Base-by-base conservation (phyloP, 2,329 filamentous ascomycete genomes). In the Sporothrix pallida region DNA sequence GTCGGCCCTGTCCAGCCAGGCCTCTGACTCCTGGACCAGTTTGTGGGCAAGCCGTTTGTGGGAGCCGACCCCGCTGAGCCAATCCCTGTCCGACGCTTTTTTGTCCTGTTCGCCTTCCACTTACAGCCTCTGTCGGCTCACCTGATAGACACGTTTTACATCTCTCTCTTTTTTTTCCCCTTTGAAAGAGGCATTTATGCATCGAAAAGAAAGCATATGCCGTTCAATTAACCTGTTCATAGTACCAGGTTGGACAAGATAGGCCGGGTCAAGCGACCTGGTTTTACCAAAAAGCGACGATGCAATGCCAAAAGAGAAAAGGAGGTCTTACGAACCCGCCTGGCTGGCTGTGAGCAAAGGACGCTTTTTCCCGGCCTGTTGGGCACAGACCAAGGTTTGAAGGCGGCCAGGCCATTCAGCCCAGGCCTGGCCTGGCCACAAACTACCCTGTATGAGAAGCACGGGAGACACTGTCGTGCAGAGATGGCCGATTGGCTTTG, bases 311-410 rank as follows among this genome's bases (percentile, higher is more conserved):
- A 37, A 37, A 37, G 31, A 37, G 31, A 37, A 37, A 37, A 5
- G 7, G 31, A 37, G 31, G 31, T 37, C 31, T 37, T 56, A 20
- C 5, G 9, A 26, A 56, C 48, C 42, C 0, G 46, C 10, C 37
- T 67, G 26, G 20, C 17, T 48, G 62, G 42, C 2, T 23, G 20
- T 8, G 31, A 67, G 9, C 20, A 46, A n/a, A 44, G 42, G 20
- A 12, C 54, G 3, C n/a, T 8, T 58, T 31, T 37, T 37, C 31
- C 31, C 31, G 31, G 23, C 54, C 42, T 15, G 62, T 42, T 20
- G 2, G 62, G 58, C 62, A 67, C 62, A 67, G 62, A 67, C 62
- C 62, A 67, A 37, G n/a, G 20, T 20, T 26, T 67, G 42, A n/a
- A 42, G 62, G 62, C 37, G 60, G 62, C 42, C 58, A 37, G 60